These are phyloP conservation scores for Cephalotrichum gorgonifer DNA, from an alignment of 2,329 filamentous ascomycete genomes.

Conservation along the genomic window DNA sequence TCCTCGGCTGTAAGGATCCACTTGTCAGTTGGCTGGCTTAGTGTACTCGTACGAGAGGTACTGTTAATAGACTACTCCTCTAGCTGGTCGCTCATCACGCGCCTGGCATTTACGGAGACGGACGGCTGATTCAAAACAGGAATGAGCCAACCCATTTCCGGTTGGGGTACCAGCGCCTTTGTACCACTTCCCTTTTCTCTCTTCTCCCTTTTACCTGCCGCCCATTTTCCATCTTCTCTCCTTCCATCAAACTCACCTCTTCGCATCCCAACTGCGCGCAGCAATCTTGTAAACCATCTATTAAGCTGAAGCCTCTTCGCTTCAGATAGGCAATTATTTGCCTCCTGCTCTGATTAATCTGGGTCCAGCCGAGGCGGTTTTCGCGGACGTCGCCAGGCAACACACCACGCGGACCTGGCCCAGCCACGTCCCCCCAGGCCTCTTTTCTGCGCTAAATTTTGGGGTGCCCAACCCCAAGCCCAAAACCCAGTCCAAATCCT, in stretches of 20 bases:
- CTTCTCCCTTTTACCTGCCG: background rate
- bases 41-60: no score
- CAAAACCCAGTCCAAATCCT: no score
- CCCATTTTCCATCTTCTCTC: background rate
- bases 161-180: background rate
- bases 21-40: no score
- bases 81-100: background rate
- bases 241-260: background rate
- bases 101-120: background rate
- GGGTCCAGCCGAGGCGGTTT: background rate
- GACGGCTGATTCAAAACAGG: slow-evolving; percentile 5
- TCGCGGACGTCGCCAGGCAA: background rate
- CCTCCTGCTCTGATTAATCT: background rate
- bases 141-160: slow-evolving; percentile 1
- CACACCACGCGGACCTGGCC: background rate
- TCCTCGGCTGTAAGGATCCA: background rate
- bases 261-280: background rate
- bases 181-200: background rate
- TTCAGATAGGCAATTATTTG: background rate
- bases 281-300: background rate
- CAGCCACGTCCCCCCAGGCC: background rate
- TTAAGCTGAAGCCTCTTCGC: background rate
- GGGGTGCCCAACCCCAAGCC: background rate
- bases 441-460: background rate
- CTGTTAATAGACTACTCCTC: no score